Conservation (phyloP, 1,284 basidiomycete genomes). For the Pascua sp. region DNA sequence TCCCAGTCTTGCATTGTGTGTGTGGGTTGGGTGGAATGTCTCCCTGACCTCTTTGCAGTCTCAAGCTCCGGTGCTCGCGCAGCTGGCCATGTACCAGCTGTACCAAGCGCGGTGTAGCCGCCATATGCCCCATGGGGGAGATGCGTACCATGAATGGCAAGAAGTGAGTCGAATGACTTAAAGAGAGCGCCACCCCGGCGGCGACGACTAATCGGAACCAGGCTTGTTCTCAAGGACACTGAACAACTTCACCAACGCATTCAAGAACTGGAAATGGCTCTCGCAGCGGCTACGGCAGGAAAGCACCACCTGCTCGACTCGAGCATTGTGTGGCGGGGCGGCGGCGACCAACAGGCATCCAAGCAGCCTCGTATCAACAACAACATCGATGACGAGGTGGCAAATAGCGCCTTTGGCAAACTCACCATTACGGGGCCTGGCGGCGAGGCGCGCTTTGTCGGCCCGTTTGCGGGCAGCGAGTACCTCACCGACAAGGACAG, state of each 20-base stretch:
- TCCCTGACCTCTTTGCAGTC: constrained; percentile 3
- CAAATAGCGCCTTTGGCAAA: constrained; percentile 40
- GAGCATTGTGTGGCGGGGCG: constrained; percentile 33
- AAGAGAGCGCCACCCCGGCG: not conserved
- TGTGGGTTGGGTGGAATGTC: too few species aligned
- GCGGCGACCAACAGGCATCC: constrained; percentile 8
- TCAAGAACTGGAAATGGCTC: constrained; percentile 39
- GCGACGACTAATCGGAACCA: constrained; percentile 5
- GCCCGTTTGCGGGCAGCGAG: constrained; percentile 32
- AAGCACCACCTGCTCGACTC: constrained; percentile 23
- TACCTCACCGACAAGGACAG: constrained; percentile 32
- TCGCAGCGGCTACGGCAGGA: constrained; percentile 32
- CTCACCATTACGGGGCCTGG: constrained; percentile 37
- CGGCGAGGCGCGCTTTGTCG: constrained; percentile 39
- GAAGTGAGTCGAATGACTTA: constrained; percentile 25
- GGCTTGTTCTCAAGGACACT: constrained; percentile 45
- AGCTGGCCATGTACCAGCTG: constrained; percentile 21
- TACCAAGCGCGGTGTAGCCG: constrained; percentile 29
- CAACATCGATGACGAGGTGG: constrained; percentile 17
- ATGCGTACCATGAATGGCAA: constrained; percentile 36
- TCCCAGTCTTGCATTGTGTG: too few species aligned
- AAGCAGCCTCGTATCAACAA: constrained; percentile 3
- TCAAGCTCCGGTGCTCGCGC: constrained; percentile 21
- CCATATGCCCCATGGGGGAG: constrained; percentile 17
- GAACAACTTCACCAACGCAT: constrained; percentile 46